Evolutionary conservation across 768 basidiomycete species (phyloP), one percentile per base, ranked within the genome.

Genomic region (Pleurotus salmoneostramineus): DNA sequence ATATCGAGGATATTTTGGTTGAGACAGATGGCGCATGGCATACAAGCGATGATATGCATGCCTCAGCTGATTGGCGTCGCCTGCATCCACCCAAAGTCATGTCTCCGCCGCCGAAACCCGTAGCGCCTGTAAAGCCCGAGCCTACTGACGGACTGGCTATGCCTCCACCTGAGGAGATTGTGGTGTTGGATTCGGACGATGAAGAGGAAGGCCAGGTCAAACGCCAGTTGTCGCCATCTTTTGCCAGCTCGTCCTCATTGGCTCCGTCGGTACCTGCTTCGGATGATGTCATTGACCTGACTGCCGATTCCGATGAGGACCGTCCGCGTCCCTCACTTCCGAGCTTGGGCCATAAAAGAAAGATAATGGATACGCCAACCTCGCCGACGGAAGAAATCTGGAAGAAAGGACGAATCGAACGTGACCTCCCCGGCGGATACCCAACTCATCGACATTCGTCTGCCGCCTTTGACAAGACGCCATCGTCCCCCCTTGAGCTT

Each of bases 11-110:
- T 62, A 94, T 99, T 27, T 81, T 96, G 56, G 86, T 99, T 12
- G 96, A 99, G 70, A 84, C 93, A 4, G 88, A 96, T 68, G 95
- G 94, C 1, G 89, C 95, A 68, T 99, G 97, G 97, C 95, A 97
- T 68, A 94, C 94, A 0, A 74, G 82, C 14, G 94, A 98, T 71
- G 82, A 89, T 74, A 93, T 89, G 71, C 89, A 83, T 65, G 93
- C 83, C 1, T 94, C 92, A 15, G 64, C 74, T 1, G 74, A 70
- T 33, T 97, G 95, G 94, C 83, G 79, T 62, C 78, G 79, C 45
- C 63, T 71, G 0, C 84, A 89, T 68, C 76, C 82, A 10, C 69
- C 70, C 15, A 59, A 65, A 3, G 56, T 64, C 5, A 37, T 66
- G 17, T 61, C 70, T n/a, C 64, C 75, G 34, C 68, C 73, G 36